Evolutionary conservation across 305 asterid genomes (phyloP), one percentile per base, ranked within the genome.

Genomic region (Fraxinus latifolia): DNA sequence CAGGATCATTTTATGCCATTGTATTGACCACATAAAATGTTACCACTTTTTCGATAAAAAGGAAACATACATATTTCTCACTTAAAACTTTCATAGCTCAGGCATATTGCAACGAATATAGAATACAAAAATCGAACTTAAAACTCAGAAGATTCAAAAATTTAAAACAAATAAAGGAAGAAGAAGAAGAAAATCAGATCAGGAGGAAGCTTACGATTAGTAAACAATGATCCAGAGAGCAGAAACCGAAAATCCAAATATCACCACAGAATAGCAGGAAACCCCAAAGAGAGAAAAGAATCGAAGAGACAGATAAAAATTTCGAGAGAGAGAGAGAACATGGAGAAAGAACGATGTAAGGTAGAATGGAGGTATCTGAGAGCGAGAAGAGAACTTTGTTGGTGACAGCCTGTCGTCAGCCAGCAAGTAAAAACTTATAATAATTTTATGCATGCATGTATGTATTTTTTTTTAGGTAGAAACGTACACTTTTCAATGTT

Each of bases 351-450:
- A 7, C 12, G 2, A 77, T 72, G 87, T 47, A 82, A 85, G 86
- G 90, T 82, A 73, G 87, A 80, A 90, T 82, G 86, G 85, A 82
- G 84, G 76, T 25, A 85, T 87, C 90, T 33, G 80, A 33, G 34
- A 44, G 92, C 73, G 90, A 88, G 83, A 74, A 50, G 1, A n/a
- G 62, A 50, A 50, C 87, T 88, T 89, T 86, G 93, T 91, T 88
- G 94, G 88, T 81, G 90, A 93, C 97, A 91, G 96, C 81, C 96
- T 93, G 97, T 90, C 86, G 87, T 92, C 96, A 91, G 96, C 95
- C 80, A 89, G 86, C 5, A 42, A 34, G 0, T 34, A 34, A 34
- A 34, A 34, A 5, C 7, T 31, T 31, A 31, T 4, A 33, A 0
- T 33, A 33, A 33, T 33, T 33, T 33, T 0, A 33, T 5, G 37